Percentiles rank a stretch among this genome's conserved stretches.
Conservation (phyloP, 148 eudicot species). For the Rhododendron simsii region DNA sequence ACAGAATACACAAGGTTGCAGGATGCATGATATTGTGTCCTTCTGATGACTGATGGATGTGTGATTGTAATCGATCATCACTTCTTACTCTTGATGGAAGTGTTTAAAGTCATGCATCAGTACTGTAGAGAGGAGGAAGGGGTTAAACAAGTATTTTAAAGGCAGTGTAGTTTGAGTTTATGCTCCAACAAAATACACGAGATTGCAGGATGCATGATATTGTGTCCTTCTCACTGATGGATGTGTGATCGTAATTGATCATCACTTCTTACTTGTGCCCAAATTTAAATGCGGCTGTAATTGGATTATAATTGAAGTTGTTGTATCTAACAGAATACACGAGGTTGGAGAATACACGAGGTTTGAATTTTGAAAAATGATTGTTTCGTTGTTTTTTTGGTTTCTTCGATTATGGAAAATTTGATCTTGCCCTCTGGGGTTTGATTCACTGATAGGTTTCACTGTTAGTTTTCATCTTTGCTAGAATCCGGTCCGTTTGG, state of each 20-base stretch:
- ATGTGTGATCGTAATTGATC: too few relatives aligned
- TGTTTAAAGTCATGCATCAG: too few relatives aligned
- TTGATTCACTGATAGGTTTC: background rate
- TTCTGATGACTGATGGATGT: too few relatives aligned
- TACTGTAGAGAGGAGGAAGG: too few relatives aligned
- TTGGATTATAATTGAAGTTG: background rate
- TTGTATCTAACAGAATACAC: background rate
- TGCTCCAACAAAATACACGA: too few relatives aligned
- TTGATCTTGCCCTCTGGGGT: background rate
- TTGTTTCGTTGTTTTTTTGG: background rate
- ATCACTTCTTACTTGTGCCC: background rate
- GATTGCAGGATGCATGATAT: too few relatives aligned
- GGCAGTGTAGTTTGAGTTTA: too few relatives aligned
- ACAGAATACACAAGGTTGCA: constrained; percentile 30
- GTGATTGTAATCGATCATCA: too few relatives aligned
- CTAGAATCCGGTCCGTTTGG: background rate
- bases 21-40: too few relatives aligned
- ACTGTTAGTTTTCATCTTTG: background rate
- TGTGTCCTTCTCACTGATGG: too few relatives aligned
- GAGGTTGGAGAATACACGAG: too few relatives aligned
- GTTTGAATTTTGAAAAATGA: background rate
- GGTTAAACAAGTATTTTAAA: constrained; percentile 67
- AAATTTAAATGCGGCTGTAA: constrained; percentile 10
- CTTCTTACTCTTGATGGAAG: too few relatives aligned
- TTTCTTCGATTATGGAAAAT: background rate